phyloP scores from a whole-genome alignment of 2,329 filamentous ascomycete species.

The Emericellopsis cladophorae region DNA sequence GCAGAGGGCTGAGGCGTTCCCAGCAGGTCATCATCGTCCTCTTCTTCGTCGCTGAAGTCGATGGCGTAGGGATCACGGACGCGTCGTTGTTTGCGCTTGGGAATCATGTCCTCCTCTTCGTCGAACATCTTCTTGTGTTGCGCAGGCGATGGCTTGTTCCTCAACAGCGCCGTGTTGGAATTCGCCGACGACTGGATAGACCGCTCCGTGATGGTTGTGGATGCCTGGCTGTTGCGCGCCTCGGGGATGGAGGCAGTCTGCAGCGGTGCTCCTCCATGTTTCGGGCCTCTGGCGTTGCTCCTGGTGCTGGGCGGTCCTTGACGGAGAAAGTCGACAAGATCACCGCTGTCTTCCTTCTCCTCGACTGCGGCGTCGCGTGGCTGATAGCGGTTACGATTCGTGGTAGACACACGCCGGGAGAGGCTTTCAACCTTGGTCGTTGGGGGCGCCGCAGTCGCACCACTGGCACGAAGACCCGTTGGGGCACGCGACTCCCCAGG shows the following conservation, averaged over 20 bases:
- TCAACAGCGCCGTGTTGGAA: constrained; percentile 59
- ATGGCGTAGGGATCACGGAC: constrained; percentile 90
- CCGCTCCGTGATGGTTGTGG: constrained; percentile 41
- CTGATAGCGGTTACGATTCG: constrained; percentile 43
- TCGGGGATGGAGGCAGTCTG: constrained; percentile 54
- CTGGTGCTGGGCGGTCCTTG: constrained; percentile 58
- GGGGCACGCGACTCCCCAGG: constrained; percentile 25
- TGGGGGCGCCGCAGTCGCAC: constrained; percentile 10
- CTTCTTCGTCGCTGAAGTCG: constrained; percentile 61
- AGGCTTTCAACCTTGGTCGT: constrained; percentile 22
- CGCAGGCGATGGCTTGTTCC: constrained; percentile 20
- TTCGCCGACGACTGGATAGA: constrained; percentile 55
- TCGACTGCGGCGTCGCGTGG: constrained; percentile 60
- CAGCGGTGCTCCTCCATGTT: constrained; percentile 23
- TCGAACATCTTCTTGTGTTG: constrained; percentile 15
- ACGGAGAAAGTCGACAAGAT: constrained; percentile 91
- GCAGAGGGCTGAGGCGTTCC: constrained; percentile 14
- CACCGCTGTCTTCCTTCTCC: constrained; percentile 54
- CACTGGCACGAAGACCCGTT: constrained; percentile 20
- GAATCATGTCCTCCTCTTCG: constrained; percentile 42
- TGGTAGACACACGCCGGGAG: constrained; percentile 19
- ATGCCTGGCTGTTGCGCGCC: constrained; percentile 42
- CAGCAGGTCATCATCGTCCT: constrained; percentile 37
- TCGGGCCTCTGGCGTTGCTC: constrained; percentile 60
- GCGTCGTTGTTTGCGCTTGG: constrained; percentile 62